These are phyloP conservation scores for Paramecium pentaurelia DNA, from an alignment of 73 alveolate genomes.

Conservation along the genomic window DNA sequence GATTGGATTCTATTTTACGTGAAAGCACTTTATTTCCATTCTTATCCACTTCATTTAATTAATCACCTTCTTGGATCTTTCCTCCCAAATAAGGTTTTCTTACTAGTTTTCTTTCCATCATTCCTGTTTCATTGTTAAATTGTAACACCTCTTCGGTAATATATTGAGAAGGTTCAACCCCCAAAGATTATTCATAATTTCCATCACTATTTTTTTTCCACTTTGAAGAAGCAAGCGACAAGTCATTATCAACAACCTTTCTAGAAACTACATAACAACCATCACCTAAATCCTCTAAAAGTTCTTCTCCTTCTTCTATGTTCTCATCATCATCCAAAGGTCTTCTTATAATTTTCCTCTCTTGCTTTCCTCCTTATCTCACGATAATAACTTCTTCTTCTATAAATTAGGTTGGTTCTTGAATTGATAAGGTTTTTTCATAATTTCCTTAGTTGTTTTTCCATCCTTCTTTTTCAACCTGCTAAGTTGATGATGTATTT, in stretches of 20 bases:
- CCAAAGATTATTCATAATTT: not conserved
- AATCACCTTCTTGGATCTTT: not conserved
- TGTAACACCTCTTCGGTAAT: not conserved
- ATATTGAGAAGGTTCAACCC: not conserved
- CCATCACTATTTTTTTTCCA: not conserved
- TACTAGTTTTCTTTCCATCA: not conserved
- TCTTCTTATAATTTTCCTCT: not conserved
- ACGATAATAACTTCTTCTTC: not conserved
- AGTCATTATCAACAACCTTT: not conserved
- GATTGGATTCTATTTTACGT: not conserved
- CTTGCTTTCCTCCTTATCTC: not conserved
- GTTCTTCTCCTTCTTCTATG: not conserved
- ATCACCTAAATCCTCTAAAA: not conserved
- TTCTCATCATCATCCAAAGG: not conserved
- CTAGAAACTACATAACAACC: not conserved
- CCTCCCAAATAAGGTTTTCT: not conserved
- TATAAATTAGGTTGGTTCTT: not conserved
- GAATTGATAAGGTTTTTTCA: not conserved
- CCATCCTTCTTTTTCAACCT: not conserved
- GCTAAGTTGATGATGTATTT: not conserved
- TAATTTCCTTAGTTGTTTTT: not conserved
- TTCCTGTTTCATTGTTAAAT: not conserved
- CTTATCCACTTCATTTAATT: not conserved
- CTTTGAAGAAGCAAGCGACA: not conserved
- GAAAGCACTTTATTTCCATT: not conserved